Evolutionary conservation across 306 rosid species (phyloP).

Genomic region (Hylodesmum podocarpum): DNA sequence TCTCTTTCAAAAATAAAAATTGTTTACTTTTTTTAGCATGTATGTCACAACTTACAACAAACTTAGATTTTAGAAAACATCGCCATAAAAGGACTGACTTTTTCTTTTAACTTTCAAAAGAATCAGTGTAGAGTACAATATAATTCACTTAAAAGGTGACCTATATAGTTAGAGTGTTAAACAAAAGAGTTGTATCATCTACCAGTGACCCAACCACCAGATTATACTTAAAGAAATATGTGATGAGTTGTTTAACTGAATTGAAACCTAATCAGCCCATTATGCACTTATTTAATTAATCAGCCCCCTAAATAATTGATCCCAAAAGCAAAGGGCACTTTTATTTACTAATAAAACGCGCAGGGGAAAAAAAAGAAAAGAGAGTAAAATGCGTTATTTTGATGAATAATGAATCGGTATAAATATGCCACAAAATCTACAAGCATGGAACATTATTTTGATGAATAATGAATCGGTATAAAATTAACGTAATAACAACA

Average conservation of each 20-base stretch:
- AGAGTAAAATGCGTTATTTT: too few species aligned
- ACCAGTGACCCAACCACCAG: background rate
- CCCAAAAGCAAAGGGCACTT: background rate
- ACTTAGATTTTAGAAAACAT: background rate
- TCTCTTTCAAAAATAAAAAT: too few species aligned
- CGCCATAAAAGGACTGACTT: background rate
- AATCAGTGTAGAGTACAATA: too few species aligned
- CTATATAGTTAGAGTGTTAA: too few species aligned
- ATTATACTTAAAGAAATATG: background rate
- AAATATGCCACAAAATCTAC: background rate
- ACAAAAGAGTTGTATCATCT: too few species aligned
- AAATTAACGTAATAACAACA: slow-evolving; percentile 16
- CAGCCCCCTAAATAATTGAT: too few species aligned
- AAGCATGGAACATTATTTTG: slow-evolving; percentile 5
- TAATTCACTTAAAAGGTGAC: too few species aligned
- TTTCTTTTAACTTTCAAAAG: too few species aligned
- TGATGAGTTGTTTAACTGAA: background rate
- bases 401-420: too few species aligned
- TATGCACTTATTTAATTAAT: background rate
- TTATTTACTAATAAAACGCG: background rate
- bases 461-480: slow-evolving; percentile 32
- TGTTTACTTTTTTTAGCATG: background rate
- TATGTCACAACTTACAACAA: background rate
- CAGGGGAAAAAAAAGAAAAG: too few species aligned
- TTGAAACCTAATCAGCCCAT: background rate